Evolutionary conservation across 257 asterid species (phyloP).

Genomic region (Verbascum thapsus): DNA sequence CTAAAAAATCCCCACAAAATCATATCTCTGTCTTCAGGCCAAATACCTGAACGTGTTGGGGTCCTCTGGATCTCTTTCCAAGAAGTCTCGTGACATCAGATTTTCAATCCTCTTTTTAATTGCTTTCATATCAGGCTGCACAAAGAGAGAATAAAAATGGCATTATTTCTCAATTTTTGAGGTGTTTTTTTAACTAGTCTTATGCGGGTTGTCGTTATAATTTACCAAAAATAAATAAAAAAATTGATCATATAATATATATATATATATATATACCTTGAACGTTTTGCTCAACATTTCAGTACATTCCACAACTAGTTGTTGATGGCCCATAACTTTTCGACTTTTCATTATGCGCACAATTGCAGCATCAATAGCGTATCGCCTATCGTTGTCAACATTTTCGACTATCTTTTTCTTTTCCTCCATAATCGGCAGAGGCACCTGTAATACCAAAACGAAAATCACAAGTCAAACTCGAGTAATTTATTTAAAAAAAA

Average conservation of each 20-base stretch:
- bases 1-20: background rate
- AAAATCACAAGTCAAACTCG: background rate
- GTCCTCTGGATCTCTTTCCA: constrained; percentile 54
- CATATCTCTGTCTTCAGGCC: constrained; percentile 40
- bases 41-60: constrained; percentile 48
- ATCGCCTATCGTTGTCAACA: constrained; percentile 52
- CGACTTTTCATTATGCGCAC: constrained; percentile 72
- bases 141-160: background rate
- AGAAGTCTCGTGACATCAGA: constrained; percentile 47
- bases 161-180: too few species aligned
- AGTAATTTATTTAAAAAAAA: background rate
- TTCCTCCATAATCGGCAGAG: constrained; percentile 56
- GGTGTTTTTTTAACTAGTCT: too few species aligned
- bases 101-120: constrained; percentile 64
- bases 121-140: constrained; percentile 56
- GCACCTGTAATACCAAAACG: constrained; percentile 41
- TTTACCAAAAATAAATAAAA: too few species aligned
- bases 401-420: constrained; percentile 59
- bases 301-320: constrained; percentile 55
- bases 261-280: constrained; percentile 46
- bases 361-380: constrained; percentile 54
- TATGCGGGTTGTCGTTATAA: too few species aligned
- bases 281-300: constrained; percentile 54
- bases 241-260: too few species aligned
- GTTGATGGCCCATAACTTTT: constrained; percentile 50